phyloP scores from a whole-genome alignment of 345 rosid species.

The Pistacia atlantica region DNA sequence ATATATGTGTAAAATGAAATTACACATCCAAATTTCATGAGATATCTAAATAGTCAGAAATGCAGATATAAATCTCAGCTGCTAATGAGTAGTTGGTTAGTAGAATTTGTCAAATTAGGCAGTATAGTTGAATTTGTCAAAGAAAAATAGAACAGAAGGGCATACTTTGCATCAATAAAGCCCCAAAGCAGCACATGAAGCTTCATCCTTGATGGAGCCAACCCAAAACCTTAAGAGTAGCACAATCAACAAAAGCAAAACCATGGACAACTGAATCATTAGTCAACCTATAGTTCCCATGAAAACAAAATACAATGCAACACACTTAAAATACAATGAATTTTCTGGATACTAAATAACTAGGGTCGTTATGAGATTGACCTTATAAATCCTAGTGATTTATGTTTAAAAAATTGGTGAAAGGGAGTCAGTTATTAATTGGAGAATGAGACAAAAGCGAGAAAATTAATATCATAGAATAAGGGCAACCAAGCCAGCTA shows the following conservation, averaged over 20 bases:
- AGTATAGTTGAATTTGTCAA: not conserved
- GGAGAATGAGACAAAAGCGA: too few species aligned
- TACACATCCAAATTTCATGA: too few species aligned
- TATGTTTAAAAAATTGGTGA: too few species aligned
- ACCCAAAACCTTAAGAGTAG: constrained; percentile 85
- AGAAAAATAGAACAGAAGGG: constrained; percentile 21
- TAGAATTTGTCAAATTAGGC: not conserved
- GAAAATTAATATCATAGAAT: too few species aligned
- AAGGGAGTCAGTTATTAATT: too few species aligned
- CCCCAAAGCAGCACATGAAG: constrained; percentile 81
- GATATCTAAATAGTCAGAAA: not conserved
- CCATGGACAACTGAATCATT: constrained; percentile 62
- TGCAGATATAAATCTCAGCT: constrained; percentile 41
- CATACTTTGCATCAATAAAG: constrained; percentile 87
- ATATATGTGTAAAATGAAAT: too few species aligned
- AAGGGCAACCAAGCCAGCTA: too few species aligned
- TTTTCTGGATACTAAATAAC: too few species aligned
- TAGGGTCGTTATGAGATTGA: too few species aligned
- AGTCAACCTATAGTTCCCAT: constrained; percentile 53
- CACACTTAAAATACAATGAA: not conserved
- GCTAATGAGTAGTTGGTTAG: constrained; percentile 58
- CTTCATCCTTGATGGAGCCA: constrained; percentile 76
- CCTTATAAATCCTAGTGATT: too few species aligned
- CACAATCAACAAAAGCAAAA: constrained; percentile 97
- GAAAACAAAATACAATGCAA: constrained; percentile 19